phyloP scores from a whole-genome alignment of 495 filamentous ascomycete species.

The Aspergillus avenaceus region DNA sequence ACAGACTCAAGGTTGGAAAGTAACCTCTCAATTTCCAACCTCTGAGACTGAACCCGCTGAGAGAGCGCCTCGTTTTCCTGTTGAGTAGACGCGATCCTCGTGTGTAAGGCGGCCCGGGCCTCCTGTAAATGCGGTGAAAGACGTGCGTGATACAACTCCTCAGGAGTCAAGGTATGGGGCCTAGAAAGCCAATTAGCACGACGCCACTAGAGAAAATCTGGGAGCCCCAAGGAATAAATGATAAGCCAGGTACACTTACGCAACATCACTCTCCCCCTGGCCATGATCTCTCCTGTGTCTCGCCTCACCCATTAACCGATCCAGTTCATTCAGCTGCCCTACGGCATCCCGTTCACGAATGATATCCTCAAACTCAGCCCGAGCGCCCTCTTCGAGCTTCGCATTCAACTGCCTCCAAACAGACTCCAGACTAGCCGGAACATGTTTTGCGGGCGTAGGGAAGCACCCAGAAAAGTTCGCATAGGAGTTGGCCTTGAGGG shows the following conservation, averaged over 20 bases:
- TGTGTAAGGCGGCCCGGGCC: slow-evolving; percentile 57
- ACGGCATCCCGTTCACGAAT: slow-evolving; percentile 67
- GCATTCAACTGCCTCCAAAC: slow-evolving; percentile 70
- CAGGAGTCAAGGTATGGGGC: slow-evolving; percentile 72
- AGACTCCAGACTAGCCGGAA: slow-evolving; percentile 59
- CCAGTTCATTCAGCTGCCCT: slow-evolving; percentile 73
- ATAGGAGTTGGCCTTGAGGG: slow-evolving; percentile 69
- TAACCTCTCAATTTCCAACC: slow-evolving; percentile 68
- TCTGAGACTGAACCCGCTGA: slow-evolving; percentile 59
- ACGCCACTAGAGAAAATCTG: too few species aligned
- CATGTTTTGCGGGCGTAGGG: slow-evolving; percentile 70
- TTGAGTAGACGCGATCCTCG: slow-evolving; percentile 57
- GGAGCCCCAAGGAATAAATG: too few species aligned
- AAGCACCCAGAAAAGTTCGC: slow-evolving; percentile 84
- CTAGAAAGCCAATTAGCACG: too few species aligned
- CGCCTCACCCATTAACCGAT: slow-evolving; percentile 70
- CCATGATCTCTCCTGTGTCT: slow-evolving; percentile 49
- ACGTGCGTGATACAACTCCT: slow-evolving; percentile 63
- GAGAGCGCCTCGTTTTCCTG: slow-evolving; percentile 61
- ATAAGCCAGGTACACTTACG: slow-evolving; percentile 40
- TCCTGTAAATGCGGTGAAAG: slow-evolving; percentile 61
- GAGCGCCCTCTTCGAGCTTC: slow-evolving; percentile 56
- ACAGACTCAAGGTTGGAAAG: slow-evolving; percentile 60
- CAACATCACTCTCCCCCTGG: slow-evolving; percentile 20
- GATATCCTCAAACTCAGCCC: slow-evolving; percentile 73